Evolutionary conservation across 352 stramenopile genomes (phyloP), one percentile per base, ranked within the genome.

Genomic region (Phytopythium vexans): DNA sequence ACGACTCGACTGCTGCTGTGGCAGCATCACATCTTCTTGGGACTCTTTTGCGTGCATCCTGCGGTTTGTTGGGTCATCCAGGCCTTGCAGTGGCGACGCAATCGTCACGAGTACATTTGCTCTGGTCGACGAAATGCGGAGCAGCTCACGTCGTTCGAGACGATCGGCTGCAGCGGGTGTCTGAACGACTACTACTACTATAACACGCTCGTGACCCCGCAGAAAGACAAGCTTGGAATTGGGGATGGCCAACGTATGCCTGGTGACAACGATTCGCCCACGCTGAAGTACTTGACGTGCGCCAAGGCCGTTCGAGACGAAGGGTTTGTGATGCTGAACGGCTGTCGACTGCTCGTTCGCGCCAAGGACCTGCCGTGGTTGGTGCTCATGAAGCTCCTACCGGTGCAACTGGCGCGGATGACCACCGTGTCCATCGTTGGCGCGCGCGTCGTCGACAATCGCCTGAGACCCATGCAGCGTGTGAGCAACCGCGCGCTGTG

Each of bases 161-260:
- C 47, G 4, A 64, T 70, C 37, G 59, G 52, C 15, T 72, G 62
- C 14, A 59, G 67, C 6, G 51, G 56, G n/a, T 49, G 62, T 6
- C 9, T 75, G 9, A 58, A 51, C 3, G 52, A 69, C 1, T 69
- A 69, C 36, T 75, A 75, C 53, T 75, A 72, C 56, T 75, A 75
- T 59, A 64, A 69, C 40, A 75, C 66, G 12, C 36, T 75, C 4
- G 40, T 72, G 3, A 49, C 58, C 7, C 49, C 41, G 21, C 55
- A 54, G 5, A 61, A 51, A 55, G 40, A 44, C 9, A 43, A 56
- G 6, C 8, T 43, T 60, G 21, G 27, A 7, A 4, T 3, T 0
- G 32, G 14, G 3, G 34, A 49, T 12, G 6, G 8, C 39, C 39
- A 8, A 43, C 12, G 21, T 15, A 15, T 7, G 3, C 14, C 6